Percentiles rank a stretch among this genome's conserved stretches.
These are phyloP conservation scores for Geranomyces michiganensis DNA, from an alignment of 192 early-diverging fungal genomes.

Conservation along the genomic window DNA sequence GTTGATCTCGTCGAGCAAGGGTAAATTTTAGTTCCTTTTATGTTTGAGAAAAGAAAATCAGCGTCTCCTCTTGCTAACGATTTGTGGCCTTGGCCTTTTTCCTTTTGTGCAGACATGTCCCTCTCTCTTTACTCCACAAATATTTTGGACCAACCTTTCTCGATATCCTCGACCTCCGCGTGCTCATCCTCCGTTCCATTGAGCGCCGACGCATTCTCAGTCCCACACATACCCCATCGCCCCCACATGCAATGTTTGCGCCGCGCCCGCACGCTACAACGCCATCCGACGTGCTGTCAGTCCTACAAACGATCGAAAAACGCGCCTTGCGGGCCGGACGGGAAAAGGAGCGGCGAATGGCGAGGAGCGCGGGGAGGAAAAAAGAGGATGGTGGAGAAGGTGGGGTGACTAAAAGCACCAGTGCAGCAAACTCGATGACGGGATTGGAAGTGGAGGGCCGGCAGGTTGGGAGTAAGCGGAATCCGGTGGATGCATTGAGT, in stretches of 20 bases:
- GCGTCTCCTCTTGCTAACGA: no score
- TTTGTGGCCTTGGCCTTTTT: no score
- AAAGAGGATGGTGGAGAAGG: background rate
- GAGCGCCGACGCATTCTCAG: constrained; percentile 32
- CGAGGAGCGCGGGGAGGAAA: background rate
- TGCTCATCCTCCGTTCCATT: constrained; percentile 51
- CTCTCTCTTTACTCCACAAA: constrained; percentile 25
- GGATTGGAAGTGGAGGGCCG: background rate
- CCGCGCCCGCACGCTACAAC: constrained; percentile 25
- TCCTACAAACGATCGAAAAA: constrained; percentile 34
- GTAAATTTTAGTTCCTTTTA: background rate
- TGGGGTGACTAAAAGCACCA: background rate
- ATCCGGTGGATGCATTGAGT: constrained; percentile 11
- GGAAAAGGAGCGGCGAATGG: background rate
- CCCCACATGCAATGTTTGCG: constrained; percentile 6
- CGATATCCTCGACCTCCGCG: constrained; percentile 41
- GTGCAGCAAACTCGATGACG: background rate
- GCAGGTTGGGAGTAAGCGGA: background rate
- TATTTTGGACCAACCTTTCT: constrained; percentile 43
- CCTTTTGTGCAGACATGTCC: constrained; percentile 34
- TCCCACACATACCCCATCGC: background rate
- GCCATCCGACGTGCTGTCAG: constrained; percentile 26
- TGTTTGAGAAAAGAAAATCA: constrained; percentile 3
- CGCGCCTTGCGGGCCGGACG: background rate
- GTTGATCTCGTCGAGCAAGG: constrained; percentile 48